These are phyloP conservation scores for Melaleuca quinquenervia DNA, from an alignment of 345 rosid genomes.

Conservation along the genomic window DNA sequence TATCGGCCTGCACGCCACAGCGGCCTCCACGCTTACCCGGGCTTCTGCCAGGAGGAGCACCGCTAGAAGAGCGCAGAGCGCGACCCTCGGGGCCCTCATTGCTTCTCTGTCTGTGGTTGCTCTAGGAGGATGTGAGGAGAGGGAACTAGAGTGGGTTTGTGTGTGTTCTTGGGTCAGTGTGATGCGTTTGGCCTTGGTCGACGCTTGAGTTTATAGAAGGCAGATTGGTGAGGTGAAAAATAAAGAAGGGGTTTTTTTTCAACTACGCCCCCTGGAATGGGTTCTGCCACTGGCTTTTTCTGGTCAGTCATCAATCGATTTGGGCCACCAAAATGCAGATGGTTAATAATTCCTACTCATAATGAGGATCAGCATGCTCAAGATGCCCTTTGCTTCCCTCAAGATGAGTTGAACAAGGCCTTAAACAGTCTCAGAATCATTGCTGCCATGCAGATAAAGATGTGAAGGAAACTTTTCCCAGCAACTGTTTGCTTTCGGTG, in stretches of 20 bases:
- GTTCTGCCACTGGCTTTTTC: not conserved
- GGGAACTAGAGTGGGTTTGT: not conserved
- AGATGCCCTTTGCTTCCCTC: not conserved
- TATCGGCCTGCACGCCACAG: slow-evolving; percentile 67
- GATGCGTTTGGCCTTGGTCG: not conserved
- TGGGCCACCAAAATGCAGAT: not conserved
- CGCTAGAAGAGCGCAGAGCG: slow-evolving; percentile 19
- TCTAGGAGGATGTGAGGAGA: not conserved
- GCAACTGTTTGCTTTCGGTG: slow-evolving; percentile 1
- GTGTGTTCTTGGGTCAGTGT: slow-evolving; percentile 1
- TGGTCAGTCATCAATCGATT: not conserved
- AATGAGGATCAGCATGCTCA: not conserved
- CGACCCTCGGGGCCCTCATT: slow-evolving; percentile 36
- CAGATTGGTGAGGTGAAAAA: not conserved
- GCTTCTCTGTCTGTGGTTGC: not conserved
- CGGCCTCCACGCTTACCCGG: slow-evolving; percentile 8
- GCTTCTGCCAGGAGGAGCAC: slow-evolving; percentile 32
- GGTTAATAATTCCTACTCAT: not conserved
- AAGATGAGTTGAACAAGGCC: not conserved
- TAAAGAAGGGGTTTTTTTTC: not conserved
- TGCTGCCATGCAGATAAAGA: not conserved
- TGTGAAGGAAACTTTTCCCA: not conserved
- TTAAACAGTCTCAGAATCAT: not conserved
- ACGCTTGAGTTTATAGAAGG: slow-evolving; percentile 44
- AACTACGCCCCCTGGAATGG: not conserved